Conservation (phyloP, 805 yeast species). For the Lipomyces mesembrius region DNA sequence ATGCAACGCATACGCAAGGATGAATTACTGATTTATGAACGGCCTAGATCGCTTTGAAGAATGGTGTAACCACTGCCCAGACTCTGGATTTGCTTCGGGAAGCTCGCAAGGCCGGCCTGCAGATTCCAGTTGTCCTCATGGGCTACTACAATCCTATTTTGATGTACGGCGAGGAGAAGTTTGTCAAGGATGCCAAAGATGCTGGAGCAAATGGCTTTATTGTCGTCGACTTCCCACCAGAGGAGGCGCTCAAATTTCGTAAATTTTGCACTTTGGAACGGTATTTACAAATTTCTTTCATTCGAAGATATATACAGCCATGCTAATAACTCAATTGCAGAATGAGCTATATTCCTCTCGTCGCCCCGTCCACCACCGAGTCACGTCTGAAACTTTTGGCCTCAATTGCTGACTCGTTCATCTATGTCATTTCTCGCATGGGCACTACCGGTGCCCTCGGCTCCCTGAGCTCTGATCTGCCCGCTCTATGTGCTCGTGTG, state of each 20-base stretch:
- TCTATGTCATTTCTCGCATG: slow-evolving; percentile 96
- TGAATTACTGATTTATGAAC: not conserved
- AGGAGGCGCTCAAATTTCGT: slow-evolving; percentile 91
- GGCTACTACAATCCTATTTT: slow-evolving; percentile 96
- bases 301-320: not conserved
- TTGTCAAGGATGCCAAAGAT: slow-evolving; percentile 74
- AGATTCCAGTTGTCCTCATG: slow-evolving; percentile 90
- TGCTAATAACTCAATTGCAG: slow-evolving; percentile 41
- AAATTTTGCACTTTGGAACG: slow-evolving; percentile 64
- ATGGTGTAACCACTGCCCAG: slow-evolving; percentile 73
- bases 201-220: slow-evolving; percentile 97
- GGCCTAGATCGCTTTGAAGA: slow-evolving; percentile 64
- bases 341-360: slow-evolving; percentile 85
- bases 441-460: slow-evolving; percentile 93
- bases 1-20: not conserved
- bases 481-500: slow-evolving; percentile 72
- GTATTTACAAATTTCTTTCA: not conserved
- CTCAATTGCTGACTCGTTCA: slow-evolving; percentile 89
- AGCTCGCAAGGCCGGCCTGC: slow-evolving; percentile 83
- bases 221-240: slow-evolving; percentile 96
- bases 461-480: slow-evolving; percentile 64
- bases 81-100: slow-evolving; percentile 71
- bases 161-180: slow-evolving; percentile 83
- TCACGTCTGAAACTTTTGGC: slow-evolving; percentile 80
- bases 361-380: slow-evolving; percentile 96